Evolutionary conservation across 495 filamentous ascomycete genomes (phyloP).

Genomic region (Neurospora sp.): DNA sequence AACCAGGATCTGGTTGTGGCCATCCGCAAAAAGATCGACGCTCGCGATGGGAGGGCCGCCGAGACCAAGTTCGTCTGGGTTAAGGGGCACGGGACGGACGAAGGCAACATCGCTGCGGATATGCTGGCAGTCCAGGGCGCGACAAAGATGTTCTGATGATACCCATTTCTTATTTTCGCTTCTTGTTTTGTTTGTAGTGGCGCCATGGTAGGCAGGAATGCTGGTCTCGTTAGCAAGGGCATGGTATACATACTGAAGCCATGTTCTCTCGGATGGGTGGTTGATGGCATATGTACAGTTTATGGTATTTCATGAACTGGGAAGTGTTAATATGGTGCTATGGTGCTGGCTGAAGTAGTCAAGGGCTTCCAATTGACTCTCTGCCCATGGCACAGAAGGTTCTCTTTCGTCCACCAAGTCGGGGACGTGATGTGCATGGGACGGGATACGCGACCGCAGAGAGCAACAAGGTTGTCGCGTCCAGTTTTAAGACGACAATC

Average conservation of each 20-base stretch:
- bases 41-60: constrained; percentile 48
- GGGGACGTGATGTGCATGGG: neutral
- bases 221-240: neutral
- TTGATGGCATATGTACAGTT: neutral
- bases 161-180: constrained; percentile 2
- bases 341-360: neutral
- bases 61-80: constrained; percentile 74
- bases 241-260: neutral
- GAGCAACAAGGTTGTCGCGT: neutral
- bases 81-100: constrained; percentile 62
- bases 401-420: neutral
- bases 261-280: neutral
- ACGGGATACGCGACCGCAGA: neutral
- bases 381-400: neutral
- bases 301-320: neutral
- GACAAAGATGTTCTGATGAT: constrained; percentile 6
- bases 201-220: neutral
- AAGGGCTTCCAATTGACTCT: neutral
- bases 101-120: constrained; percentile 75
- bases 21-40: constrained; percentile 61
- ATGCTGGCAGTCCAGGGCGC: constrained; percentile 44
- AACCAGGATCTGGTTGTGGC: constrained; percentile 76
- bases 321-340: neutral
- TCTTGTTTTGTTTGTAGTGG: neutral
- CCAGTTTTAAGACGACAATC: neutral